These are phyloP conservation scores for Xylaria multiplex DNA, from an alignment of 2,329 filamentous ascomycete species.

Conservation along the genomic window DNA sequence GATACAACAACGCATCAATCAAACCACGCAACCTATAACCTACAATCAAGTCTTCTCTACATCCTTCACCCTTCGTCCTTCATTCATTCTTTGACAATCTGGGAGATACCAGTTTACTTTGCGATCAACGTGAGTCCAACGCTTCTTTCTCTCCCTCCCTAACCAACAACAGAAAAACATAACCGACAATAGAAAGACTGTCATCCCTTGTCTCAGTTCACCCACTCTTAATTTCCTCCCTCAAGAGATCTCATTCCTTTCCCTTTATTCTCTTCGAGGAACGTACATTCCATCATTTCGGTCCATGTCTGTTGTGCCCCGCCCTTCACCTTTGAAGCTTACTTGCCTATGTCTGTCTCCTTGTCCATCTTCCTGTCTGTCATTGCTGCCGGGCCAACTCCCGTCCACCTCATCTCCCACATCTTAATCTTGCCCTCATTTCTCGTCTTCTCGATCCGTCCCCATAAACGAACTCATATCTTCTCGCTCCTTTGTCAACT, in stretches of 20 bases:
- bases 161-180: neutral
- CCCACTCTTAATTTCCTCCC: conserved; percentile 36
- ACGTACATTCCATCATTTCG: conserved; percentile 38
- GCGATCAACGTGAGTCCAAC: conserved; percentile 1
- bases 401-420: conserved; percentile 29
- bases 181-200: neutral
- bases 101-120: conserved; percentile 7
- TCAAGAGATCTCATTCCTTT: conserved; percentile 43
- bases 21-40: conserved; percentile 7
- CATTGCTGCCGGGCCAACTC: conserved; percentile 37
- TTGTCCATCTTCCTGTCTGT: neutral
- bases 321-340: conserved; percentile 7
- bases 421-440: conserved; percentile 17
- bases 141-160: neutral
- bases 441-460: neutral
- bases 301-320: conserved; percentile 27
- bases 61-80: neutral
- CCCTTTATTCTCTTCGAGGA: conserved; percentile 30
- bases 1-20: conserved; percentile 20
- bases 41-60: neutral
- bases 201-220: conserved; percentile 38
- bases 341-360: neutral
- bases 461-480: conserved; percentile 26
- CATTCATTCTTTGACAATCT: neutral
- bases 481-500: conserved; percentile 35